A percentile compares a stretch with the other conserved stretches of the same genome.
Evolutionary conservation across 2,329 filamentous ascomycete species (phyloP).

Genomic region (Talaromyces sp.): DNA sequence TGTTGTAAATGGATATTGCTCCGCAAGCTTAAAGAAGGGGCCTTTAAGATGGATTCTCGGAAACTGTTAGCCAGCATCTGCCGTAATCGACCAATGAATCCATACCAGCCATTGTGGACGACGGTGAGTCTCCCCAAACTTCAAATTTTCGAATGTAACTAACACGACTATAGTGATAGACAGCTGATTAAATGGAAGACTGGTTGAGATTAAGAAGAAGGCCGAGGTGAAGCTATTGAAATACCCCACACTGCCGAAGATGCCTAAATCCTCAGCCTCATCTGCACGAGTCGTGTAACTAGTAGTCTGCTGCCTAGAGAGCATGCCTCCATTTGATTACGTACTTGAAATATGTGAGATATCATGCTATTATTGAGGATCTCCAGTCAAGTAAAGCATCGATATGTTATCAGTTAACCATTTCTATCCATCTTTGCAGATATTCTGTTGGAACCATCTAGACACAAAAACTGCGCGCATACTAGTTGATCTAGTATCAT

Average conservation of each 20-base stretch:
- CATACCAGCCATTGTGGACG: background rate
- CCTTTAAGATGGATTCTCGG: background rate
- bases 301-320: background rate
- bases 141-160: too few relatives aligned
- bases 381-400: too few relatives aligned
- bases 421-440: too few relatives aligned
- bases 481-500: too few relatives aligned
- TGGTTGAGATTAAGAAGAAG: background rate
- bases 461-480: too few relatives aligned
- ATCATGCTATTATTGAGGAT: too few relatives aligned
- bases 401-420: too few relatives aligned
- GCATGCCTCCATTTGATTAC: too few relatives aligned
- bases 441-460: too few relatives aligned
- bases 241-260: background rate
- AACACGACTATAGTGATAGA: too few relatives aligned
- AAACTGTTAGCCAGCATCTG: background rate
- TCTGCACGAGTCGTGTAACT: too few relatives aligned
- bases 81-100: background rate
- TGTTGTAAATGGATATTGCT: conserved; percentile 15
- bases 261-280: background rate
- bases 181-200: background rate
- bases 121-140: background rate
- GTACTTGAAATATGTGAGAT: too few relatives aligned
- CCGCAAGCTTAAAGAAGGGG: conserved; percentile 2
- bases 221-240: background rate